phyloP scores from a whole-genome alignment of 768 basidiomycete genomes.

The Agaricus sinodeliciosus region DNA sequence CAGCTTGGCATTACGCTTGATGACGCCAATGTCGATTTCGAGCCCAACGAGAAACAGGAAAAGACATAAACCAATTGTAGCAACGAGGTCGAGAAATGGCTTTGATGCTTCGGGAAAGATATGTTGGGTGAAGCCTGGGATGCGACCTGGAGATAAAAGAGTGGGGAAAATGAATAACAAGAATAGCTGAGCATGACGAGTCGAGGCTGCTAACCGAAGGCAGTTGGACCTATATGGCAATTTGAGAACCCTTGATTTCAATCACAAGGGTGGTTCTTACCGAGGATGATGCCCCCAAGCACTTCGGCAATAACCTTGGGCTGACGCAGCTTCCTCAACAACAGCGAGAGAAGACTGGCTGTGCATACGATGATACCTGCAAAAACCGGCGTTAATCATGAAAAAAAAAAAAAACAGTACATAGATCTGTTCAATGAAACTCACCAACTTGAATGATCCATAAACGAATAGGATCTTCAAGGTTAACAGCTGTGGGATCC shows the following conservation, averaged over 20 bases:
- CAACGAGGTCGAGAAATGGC: constrained; percentile 78
- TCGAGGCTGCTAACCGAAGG: constrained; percentile 28
- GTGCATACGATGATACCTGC: constrained; percentile 78
- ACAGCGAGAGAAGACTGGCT: constrained; percentile 69
- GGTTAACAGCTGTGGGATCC: constrained; percentile 63
- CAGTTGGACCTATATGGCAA: constrained; percentile 33
- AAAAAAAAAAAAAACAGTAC: too few relatives aligned
- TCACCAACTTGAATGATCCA: constrained; percentile 78
- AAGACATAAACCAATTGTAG: constrained; percentile 83
- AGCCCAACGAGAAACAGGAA: constrained; percentile 93
- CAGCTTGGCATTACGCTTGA: constrained; percentile 69
- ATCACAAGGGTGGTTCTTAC: constrained; percentile 21
- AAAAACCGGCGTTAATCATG: not conserved
- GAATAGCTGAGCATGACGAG: not conserved
- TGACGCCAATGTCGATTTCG: constrained; percentile 76
- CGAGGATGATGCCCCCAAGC: constrained; percentile 85
- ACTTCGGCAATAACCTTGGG: constrained; percentile 84
- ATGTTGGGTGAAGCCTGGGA: constrained; percentile 81
- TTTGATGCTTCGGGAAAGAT: constrained; percentile 73
- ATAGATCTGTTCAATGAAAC: too few relatives aligned
- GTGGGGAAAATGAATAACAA: not conserved
- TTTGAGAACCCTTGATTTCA: too few relatives aligned
- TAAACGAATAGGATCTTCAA: constrained; percentile 62
- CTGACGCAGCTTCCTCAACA: constrained; percentile 69
- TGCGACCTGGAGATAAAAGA: constrained; percentile 42